Evolutionary conservation across 768 basidiomycete genomes (phyloP), one percentile per base, ranked within the genome.

Genomic region (Boletales sp.): DNA sequence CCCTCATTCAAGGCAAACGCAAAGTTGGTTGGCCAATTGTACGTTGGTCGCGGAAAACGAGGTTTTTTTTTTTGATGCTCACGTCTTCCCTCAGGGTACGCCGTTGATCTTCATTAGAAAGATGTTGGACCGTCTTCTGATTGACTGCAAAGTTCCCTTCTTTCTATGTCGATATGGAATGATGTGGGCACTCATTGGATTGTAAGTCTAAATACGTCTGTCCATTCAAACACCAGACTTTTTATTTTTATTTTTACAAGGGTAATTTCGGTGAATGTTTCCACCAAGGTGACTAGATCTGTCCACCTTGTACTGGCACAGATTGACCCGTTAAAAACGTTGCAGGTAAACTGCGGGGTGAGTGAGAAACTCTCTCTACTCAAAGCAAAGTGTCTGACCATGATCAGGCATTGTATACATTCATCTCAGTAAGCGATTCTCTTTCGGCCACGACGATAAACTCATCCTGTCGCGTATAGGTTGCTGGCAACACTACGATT

Each of bases 121-220:
- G 25, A 17, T 40, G 14, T n/a, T 31, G 21, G 33, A 33, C 32
- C 10, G 41, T 21, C 5, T 12, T 8, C 49, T 67, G 14, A 54
- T 41, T 44, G 50, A 48, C 12, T 40, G 3, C 48, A 46, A 25
- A 75, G 84, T 79, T 21, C 82, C 84, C 53, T 84, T 84, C 62
- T 86, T 88, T 62, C 68, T 84, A 21, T 83, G 80, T 61, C 80
- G 86, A 52, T 87, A 87, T 63, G 84, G 82, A 64, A 81, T 87
- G 74, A 59, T 87, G n/a, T 71, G 80, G 49, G 76, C 84, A 4
- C 73, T 86, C 58, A 63, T 82, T 55, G 84, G 85, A 49, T 55
- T 87, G 84, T 84, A 60, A 68, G 60, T 37, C 8, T 33, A 10
- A 41, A 39, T 39, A 18, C 67, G 3, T 30, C 35, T n/a, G 28